These are phyloP conservation scores for Platanthera zijinensis DNA, from an alignment of 106 monocot species.

Conservation along the genomic window DNA sequence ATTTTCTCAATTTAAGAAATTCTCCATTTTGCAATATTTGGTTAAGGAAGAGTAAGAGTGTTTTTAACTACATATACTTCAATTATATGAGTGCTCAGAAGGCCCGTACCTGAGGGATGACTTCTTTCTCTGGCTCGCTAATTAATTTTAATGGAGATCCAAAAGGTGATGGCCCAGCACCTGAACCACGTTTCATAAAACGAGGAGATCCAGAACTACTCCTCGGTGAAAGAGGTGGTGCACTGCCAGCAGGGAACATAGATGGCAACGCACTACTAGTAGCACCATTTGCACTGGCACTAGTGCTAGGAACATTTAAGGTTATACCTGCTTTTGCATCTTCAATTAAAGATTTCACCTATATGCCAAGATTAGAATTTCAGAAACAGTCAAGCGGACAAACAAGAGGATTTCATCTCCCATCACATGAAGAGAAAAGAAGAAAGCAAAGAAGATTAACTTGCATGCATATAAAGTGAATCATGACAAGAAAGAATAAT, in stretches of 20 bases:
- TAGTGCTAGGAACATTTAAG: conserved; percentile 35
- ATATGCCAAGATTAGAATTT: conserved; percentile 1
- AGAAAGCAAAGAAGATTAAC: no score
- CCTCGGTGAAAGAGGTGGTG: conserved; percentile 88
- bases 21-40: neutral
- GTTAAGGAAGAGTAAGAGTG: neutral
- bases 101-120: conserved; percentile 70
- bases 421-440: no score
- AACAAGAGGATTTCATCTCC: neutral
- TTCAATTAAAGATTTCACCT: conserved; percentile 72
- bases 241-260: conserved; percentile 82
- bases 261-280: conserved; percentile 47
- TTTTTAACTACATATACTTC: neutral
- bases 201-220: conserved; percentile 75
- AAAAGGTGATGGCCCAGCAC: conserved; percentile 46
- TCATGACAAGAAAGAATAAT: no score
- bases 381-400: neutral
- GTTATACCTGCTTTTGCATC: conserved; percentile 62
- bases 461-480: no score
- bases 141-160: conserved; percentile 63
- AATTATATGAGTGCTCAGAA: neutral
- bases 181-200: conserved; percentile 33
- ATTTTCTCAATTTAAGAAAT: neutral
- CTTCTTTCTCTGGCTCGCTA: conserved; percentile 54
- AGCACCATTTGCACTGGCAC: conserved; percentile 35